Percentiles rank a stretch among this genome's conserved stretches.
Evolutionary conservation across 768 basidiomycete genomes (phyloP).

Genomic region (Russula foetens): DNA sequence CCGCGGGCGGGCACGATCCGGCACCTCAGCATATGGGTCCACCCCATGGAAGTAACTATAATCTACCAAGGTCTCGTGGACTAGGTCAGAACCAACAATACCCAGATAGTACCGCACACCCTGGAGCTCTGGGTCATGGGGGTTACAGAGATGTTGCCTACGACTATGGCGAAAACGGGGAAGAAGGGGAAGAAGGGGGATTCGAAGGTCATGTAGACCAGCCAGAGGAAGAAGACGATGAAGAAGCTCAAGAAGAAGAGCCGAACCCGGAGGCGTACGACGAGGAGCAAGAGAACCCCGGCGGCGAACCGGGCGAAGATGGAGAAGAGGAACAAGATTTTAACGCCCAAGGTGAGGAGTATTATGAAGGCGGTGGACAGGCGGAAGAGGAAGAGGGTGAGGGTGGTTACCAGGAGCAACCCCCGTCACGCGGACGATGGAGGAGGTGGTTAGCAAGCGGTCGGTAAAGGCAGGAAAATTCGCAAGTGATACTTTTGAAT

Average conservation of each 20-base stretch:
- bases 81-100: neutral
- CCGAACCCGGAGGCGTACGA: neutral
- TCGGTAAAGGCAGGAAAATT: neutral
- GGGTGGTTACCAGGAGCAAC: no score
- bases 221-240: neutral
- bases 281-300: neutral
- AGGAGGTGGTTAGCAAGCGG: neutral
- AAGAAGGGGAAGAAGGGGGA: neutral
- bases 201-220: neutral
- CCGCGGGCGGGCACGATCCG: neutral
- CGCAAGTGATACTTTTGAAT: neutral
- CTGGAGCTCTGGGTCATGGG: neutral
- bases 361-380: neutral
- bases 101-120: neutral
- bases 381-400: neutral
- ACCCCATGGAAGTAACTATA: neutral
- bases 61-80: neutral
- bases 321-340: neutral
- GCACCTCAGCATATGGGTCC: neutral
- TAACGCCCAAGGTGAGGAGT: neutral
- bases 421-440: neutral
- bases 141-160: neutral
- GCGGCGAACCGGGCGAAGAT: neutral
- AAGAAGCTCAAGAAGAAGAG: neutral
- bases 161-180: neutral